Evolutionary conservation across 441 rosid genomes (phyloP).

Genomic region (Erodium texanum): DNA sequence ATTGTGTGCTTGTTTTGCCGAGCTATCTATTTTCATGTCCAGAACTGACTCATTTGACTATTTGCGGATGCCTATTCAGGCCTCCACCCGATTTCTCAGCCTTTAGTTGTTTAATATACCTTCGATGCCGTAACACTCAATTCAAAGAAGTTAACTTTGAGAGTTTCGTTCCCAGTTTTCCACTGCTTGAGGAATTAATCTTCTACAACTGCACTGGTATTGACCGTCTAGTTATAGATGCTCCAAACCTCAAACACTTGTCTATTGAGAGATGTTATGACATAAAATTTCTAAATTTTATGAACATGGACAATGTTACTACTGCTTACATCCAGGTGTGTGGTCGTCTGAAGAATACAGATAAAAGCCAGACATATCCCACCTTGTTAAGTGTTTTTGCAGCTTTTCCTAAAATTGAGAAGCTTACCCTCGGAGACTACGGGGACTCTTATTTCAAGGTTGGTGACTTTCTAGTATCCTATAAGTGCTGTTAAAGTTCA

Average conservation of each 20-base stretch:
- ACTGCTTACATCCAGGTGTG: background rate
- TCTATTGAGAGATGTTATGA: background rate
- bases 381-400: background rate
- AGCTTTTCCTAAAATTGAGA: background rate
- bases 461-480: background rate
- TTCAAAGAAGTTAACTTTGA: background rate
- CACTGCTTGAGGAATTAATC: background rate
- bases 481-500: background rate
- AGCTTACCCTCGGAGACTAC: conserved; percentile 1
- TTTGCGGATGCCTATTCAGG: background rate
- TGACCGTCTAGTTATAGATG: background rate
- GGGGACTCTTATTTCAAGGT: conserved; percentile 4
- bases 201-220: background rate
- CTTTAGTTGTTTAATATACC: background rate
- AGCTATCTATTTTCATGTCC: background rate
- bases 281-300: background rate
- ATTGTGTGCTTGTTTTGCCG: background rate
- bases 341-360: background rate
- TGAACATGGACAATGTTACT: background rate
- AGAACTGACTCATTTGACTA: background rate
- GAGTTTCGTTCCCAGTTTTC: background rate
- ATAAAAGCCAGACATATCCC: background rate
- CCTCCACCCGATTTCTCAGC: background rate
- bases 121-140: background rate
- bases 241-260: background rate